Evolutionary conservation across 2,329 filamentous ascomycete genomes (phyloP), one percentile per base, ranked within the genome.

Genomic region (Paracorniculantispora psalliotae): DNA sequence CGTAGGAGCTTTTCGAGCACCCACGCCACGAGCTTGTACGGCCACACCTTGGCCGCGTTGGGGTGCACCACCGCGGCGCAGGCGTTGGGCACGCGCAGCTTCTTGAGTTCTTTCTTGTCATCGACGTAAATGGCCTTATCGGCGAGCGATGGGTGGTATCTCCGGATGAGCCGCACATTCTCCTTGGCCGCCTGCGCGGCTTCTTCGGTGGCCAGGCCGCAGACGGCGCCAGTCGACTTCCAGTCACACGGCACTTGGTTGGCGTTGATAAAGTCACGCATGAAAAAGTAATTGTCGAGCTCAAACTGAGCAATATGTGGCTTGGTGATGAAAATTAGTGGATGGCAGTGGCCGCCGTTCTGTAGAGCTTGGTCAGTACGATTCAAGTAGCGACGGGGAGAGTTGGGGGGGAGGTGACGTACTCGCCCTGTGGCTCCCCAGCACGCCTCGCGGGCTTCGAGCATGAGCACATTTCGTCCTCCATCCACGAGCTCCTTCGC

Each of bases 341-440:
- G 89, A 65, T 92, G 89, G 70, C 89, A 92, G 68, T 93, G 89
- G 6, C 86, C 86, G 56, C 85, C 86, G 67, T 87, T 88, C 81
- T 86, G 61, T 50, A 19, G 2, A 39, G n/a, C 23, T 4, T 6
- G 5, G 48, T 37, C 19, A 51, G 48, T 26, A 15, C 15, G 35
- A 4, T 2, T 23, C 6, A 13, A 10, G 15, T 5, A 28, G 7
- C 4, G 54, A 49, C 12, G 39, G 13, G 49, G 19, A 8, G 10
- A 1, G 15, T 21, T 5, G 17, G 13, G n/a, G n/a, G n/a, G 4
- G 9, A 15, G 21, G 21, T 21, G 6, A 78, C 84, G 78, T 67
- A 90, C 87, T 67, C 89, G 76, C n/a, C 90, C 89, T 1, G 89
- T 93, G n/a, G 90, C 90, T 19, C 90, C 90, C 83, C 84, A 92